Evolutionary conservation across 2,329 filamentous ascomycete species (phyloP).

Genomic region (Colletotrichum horii): DNA sequence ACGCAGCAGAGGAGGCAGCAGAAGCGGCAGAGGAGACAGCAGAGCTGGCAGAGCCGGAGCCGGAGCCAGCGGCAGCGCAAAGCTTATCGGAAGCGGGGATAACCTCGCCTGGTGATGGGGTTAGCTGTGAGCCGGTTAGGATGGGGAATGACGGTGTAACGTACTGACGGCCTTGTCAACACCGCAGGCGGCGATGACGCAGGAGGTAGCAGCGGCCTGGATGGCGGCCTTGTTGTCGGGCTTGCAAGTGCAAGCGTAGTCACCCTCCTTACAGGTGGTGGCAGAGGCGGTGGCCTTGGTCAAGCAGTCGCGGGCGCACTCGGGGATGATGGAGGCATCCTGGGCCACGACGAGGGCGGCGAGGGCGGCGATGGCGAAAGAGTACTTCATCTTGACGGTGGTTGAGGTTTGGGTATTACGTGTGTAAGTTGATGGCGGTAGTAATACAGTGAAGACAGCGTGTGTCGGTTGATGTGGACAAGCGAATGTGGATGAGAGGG

Average conservation of each 20-base stretch:
- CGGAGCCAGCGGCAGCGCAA: slow-evolving; percentile 29
- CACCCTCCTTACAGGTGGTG: slow-evolving; percentile 35
- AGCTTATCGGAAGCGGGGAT: slow-evolving; percentile 41
- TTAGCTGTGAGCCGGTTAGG: not conserved
- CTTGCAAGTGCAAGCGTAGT: slow-evolving; percentile 37
- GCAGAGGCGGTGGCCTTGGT: slow-evolving; percentile 32
- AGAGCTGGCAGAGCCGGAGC: not conserved
- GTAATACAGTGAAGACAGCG: slow-evolving; percentile 3
- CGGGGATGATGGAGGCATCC: slow-evolving; percentile 28
- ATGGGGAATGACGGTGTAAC: slow-evolving; percentile 22
- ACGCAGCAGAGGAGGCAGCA: not conserved
- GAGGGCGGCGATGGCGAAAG: slow-evolving; percentile 31
- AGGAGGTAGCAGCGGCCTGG: slow-evolving; percentile 35
- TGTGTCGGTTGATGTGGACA: not conserved
- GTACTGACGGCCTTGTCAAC: slow-evolving; percentile 41
- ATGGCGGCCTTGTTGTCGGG: slow-evolving; percentile 37
- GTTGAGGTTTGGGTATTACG: slow-evolving; percentile 4
- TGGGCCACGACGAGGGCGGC: slow-evolving; percentile 38
- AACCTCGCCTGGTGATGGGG: slow-evolving; percentile 37
- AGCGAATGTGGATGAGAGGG: slow-evolving; percentile 1
- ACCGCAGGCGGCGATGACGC: slow-evolving; percentile 41
- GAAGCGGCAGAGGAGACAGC: not conserved
- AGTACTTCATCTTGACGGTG: slow-evolving; percentile 25
- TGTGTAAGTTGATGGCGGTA: not conserved
- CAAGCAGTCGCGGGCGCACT: slow-evolving; percentile 43